A percentile compares a stretch with the other conserved stretches of the same genome.
These are phyloP conservation scores for Cenchrus purpureus DNA, from an alignment of 176 grass and related monocot species.

Conservation along the genomic window DNA sequence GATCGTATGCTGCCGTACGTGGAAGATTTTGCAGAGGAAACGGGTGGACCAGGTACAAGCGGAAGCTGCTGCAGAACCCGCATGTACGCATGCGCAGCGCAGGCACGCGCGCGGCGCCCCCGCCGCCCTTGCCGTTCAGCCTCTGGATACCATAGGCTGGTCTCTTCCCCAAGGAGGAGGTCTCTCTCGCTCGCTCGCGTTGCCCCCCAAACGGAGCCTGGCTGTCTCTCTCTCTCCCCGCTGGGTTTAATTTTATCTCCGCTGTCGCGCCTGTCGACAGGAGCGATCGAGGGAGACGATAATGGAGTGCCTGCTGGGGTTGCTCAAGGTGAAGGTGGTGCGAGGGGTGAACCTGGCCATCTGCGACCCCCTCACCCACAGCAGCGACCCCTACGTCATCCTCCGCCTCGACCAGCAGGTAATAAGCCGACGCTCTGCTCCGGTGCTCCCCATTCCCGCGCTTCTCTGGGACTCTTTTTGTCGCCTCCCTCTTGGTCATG, in stretches of 20 bases:
- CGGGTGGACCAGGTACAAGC: constrained; percentile 5
- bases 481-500: no score
- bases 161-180: neutral
- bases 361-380: constrained; percentile 56
- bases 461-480: no score
- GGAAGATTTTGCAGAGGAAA: neutral
- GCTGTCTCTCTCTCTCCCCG: neutral
- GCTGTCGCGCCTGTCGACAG: neutral
- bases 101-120: neutral
- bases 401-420: constrained; percentile 63
- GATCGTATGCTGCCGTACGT: no score
- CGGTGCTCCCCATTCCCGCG: no score
- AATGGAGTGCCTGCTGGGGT: constrained; percentile 63
- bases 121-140: constrained; percentile 36
- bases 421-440: neutral
- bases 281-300: neutral
- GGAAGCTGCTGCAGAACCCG: neutral
- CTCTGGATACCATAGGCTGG: neutral
- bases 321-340: constrained; percentile 69
- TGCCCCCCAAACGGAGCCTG: no score
- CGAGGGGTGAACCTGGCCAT: constrained; percentile 64
- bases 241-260: neutral
- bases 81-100: neutral
- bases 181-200: neutral
- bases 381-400: constrained; percentile 87